Percentiles rank a stretch among this genome's conserved stretches.
phyloP scores from a whole-genome alignment of 1,139 yeast species.

The Barnettozyma hawaiiensis region DNA sequence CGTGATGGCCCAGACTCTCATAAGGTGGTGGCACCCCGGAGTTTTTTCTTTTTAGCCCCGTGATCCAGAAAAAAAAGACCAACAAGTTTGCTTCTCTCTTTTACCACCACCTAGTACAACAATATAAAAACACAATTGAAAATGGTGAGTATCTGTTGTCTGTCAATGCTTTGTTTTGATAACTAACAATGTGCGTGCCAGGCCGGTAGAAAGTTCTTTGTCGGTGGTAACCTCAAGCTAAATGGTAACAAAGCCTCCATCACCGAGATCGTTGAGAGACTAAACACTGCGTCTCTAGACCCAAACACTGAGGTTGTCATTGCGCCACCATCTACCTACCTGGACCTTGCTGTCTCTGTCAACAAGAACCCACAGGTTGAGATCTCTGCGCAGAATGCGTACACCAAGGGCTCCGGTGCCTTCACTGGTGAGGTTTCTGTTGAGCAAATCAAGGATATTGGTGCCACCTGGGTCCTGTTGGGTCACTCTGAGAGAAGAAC shows the following conservation, averaged over 20 bases:
- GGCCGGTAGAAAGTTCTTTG: conserved; percentile 95
- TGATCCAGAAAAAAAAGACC: background rate
- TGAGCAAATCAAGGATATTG: conserved; percentile 82
- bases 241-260: conserved; percentile 91
- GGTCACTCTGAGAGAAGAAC: conserved; percentile 99
- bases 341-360: conserved; percentile 63
- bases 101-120: background rate
- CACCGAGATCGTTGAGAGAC: conserved; percentile 72
- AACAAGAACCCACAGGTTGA: conserved; percentile 69
- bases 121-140: background rate
- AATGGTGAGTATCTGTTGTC: conserved; percentile 12
- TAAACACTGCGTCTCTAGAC: conserved; percentile 75
- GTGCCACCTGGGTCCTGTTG: conserved; percentile 90
- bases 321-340: conserved; percentile 94
- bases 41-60: background rate
- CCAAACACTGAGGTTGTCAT: conserved; percentile 77
- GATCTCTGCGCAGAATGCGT: conserved; percentile 89
- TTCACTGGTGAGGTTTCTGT: conserved; percentile 97
- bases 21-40: conserved; percentile 9
- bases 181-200: conserved; percentile 1
- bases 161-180: background rate
- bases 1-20: background rate
- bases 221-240: conserved; percentile 98
- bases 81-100: background rate
- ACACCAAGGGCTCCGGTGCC: conserved; percentile 87